These are phyloP conservation scores for Phytophthora pistaciae DNA, from an alignment of 352 stramenopile genomes.

Conservation along the genomic window DNA sequence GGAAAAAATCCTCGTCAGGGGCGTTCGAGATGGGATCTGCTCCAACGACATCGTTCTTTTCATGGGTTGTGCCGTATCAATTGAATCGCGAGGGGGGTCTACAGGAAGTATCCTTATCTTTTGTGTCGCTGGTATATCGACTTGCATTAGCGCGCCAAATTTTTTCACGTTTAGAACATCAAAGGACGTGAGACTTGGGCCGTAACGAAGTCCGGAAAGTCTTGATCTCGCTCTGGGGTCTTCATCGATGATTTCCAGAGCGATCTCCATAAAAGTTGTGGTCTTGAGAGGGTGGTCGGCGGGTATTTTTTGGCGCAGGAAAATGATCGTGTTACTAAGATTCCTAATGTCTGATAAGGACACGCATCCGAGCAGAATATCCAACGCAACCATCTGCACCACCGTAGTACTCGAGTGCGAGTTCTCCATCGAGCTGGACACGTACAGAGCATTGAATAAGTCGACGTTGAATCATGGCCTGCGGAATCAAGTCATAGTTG, in stretches of 20 bases:
- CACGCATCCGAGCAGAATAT: conserved; percentile 31
- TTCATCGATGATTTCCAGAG: conserved; percentile 8
- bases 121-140: neutral
- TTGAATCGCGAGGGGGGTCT: neutral
- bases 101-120: neutral
- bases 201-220: neutral
- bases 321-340: neutral
- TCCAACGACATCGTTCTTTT: neutral
- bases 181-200: neutral
- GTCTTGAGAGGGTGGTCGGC: neutral
- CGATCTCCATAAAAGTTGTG: conserved; percentile 10
- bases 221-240: neutral
- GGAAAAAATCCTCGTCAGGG: neutral
- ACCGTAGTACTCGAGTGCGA: conserved; percentile 21
- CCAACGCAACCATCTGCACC: conserved; percentile 32
- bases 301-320: conserved; percentile 11
- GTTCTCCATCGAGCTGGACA: conserved; percentile 46
- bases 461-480: conserved; percentile 58
- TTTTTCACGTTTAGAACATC: neutral
- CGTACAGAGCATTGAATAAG: conserved; percentile 52
- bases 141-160: neutral
- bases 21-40: neutral
- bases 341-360: conserved; percentile 27
- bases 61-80: neutral
- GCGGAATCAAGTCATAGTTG: conserved; percentile 35